Percentiles rank a stretch among this genome's conserved stretches.
Evolutionary conservation across 78 protist genomes (phyloP).

Genomic region (Bigelowiella natans): DNA sequence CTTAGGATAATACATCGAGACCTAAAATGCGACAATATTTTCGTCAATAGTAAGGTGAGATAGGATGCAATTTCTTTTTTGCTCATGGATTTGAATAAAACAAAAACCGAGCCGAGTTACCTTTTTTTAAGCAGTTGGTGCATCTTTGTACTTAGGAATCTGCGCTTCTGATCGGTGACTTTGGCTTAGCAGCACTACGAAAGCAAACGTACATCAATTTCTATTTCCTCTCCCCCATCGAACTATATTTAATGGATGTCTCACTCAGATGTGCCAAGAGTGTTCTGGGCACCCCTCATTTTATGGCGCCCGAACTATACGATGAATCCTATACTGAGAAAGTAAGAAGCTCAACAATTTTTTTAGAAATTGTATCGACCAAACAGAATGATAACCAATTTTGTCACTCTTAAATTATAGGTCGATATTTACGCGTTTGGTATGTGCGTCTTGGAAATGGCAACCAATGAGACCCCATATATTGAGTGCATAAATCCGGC

Average conservation of each 20-base stretch:
- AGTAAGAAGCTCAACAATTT: background rate
- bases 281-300: conserved; percentile 73
- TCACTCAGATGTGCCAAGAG: background rate
- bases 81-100: no score
- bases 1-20: conserved; percentile 79
- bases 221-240: background rate
- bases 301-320: conserved; percentile 90
- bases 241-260: background rate
- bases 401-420: background rate
- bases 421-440: conserved; percentile 89
- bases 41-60: conserved; percentile 70
- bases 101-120: no score
- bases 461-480: conserved; percentile 61
- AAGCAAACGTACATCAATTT: background rate
- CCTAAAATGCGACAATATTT: conserved; percentile 88
- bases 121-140: no score
- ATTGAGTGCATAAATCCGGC: conserved; percentile 66
- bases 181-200: background rate
- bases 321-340: conserved; percentile 58
- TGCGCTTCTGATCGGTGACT: background rate
- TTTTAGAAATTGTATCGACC: background rate
- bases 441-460: conserved; percentile 84
- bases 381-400: background rate
- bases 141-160: background rate
- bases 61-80: conserved; percentile 66